These are phyloP conservation scores for Lentinula sp. DNA, from an alignment of 768 basidiomycete genomes.

Conservation along the genomic window DNA sequence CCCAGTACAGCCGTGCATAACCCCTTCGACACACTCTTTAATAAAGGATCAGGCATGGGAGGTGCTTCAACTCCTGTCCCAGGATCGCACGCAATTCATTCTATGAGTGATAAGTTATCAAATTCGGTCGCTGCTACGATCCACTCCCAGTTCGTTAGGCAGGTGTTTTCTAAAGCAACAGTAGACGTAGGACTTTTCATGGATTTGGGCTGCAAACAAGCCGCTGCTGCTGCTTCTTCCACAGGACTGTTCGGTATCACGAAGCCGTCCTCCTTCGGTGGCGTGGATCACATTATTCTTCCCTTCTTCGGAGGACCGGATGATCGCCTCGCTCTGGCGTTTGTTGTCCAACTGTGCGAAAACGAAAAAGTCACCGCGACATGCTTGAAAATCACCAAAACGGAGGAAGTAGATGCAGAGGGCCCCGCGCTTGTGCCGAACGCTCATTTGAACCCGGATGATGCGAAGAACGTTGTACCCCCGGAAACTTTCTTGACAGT, in stretches of 20 bases:
- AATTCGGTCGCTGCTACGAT: conserved; percentile 38
- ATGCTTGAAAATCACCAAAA: conserved; percentile 59
- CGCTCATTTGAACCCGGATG: conserved; percentile 21
- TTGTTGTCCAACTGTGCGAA: conserved; percentile 79
- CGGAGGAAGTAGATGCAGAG: conserved; percentile 22
- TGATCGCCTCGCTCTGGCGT: conserved; percentile 79
- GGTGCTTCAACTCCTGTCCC: conserved; percentile 19
- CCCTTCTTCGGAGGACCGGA: conserved; percentile 96
- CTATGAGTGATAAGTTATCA: conserved; percentile 22
- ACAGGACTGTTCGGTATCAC: neutral
- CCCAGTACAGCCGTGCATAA: conserved; percentile 27
- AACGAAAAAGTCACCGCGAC: conserved; percentile 67
- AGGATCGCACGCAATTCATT: neutral
- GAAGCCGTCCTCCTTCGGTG: neutral
- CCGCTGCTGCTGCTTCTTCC: conserved; percentile 19
- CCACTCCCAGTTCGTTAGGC: conserved; percentile 82
- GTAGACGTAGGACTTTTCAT: conserved; percentile 79
- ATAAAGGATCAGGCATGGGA: conserved; percentile 13
- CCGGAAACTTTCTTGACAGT: conserved; percentile 1
- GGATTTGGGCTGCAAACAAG: conserved; percentile 40
- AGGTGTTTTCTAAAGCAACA: conserved; percentile 67
- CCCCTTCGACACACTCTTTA: conserved; percentile 73
- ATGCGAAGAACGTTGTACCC: neutral
- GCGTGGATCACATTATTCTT: conserved; percentile 56
- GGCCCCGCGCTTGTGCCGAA: conserved; percentile 16